phyloP scores from a whole-genome alignment of 768 basidiomycete genomes.

The Xerocomellus intermedius region DNA sequence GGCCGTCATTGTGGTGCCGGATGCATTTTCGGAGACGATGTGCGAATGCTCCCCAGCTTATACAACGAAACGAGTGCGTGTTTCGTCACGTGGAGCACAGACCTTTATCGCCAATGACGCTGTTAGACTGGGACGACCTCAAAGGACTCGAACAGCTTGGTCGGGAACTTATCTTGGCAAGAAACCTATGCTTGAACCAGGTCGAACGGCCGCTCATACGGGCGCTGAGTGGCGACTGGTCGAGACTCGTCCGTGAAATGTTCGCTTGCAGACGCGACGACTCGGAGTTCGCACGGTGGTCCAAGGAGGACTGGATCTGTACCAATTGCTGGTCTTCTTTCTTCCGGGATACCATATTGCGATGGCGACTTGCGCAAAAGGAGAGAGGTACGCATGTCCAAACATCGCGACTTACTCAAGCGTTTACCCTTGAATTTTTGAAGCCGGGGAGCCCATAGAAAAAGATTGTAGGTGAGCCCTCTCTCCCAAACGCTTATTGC shows the following conservation, averaged over 20 bases:
- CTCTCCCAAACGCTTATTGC: neutral
- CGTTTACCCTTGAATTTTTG: neutral
- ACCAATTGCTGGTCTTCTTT: neutral
- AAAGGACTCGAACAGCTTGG: neutral
- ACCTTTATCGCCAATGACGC: neutral
- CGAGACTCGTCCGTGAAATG: neutral
- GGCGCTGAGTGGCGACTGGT: neutral
- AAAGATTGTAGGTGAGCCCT: slow-evolving; percentile 2
- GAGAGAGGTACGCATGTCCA: neutral
- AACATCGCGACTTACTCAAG: neutral
- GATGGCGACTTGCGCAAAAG: neutral
- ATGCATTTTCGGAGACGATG: too few relatives aligned
- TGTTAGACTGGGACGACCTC: slow-evolving; percentile 5
- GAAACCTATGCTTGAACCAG: neutral
- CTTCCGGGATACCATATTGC: neutral
- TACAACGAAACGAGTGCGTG: slow-evolving; percentile 5
- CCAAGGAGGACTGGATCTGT: slow-evolving; percentile 4
- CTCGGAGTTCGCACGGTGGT: neutral
- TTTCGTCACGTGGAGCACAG: neutral
- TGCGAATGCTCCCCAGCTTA: neutral
- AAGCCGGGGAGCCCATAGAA: neutral
- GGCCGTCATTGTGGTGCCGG: neutral
- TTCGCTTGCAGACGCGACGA: neutral
- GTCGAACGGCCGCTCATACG: neutral
- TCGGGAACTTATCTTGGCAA: too few relatives aligned